Conservation (phyloP, 164 flowering plant genomes). For the Kingdonia uniflora region DNA sequence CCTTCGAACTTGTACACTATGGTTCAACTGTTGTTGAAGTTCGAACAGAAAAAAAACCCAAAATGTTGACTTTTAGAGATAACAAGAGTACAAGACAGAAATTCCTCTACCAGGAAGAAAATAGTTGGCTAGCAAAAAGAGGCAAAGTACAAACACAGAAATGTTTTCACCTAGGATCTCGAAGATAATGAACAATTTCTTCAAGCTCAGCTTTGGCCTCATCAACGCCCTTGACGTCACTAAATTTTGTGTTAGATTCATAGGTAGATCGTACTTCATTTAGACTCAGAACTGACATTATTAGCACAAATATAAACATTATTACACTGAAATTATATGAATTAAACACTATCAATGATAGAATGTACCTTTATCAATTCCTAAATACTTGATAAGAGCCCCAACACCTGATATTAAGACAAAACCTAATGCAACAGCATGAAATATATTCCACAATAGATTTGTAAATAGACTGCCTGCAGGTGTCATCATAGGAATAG, state of each 20-base stretch:
- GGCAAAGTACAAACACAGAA: too few species aligned
- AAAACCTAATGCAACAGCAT: constrained; percentile 61
- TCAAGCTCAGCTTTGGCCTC: too few species aligned
- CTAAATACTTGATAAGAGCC: constrained; percentile 80
- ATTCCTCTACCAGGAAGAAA: constrained; percentile 16
- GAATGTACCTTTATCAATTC: constrained; percentile 80
- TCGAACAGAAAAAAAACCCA: too few species aligned
- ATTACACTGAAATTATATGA: too few species aligned
- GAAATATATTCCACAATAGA: constrained; percentile 84
- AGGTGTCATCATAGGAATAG: constrained; percentile 76
- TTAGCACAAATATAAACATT: too few species aligned
- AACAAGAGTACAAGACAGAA: too few species aligned
- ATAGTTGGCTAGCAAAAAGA: too few species aligned
- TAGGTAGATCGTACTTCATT: constrained; percentile 88
- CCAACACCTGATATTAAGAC: constrained; percentile 74
- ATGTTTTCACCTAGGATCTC: constrained; percentile 78
- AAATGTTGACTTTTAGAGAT: too few species aligned
- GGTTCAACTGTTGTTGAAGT: too few species aligned
- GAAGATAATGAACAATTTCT: too few species aligned
- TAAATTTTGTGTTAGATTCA: constrained; percentile 88
- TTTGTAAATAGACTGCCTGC: constrained; percentile 77
- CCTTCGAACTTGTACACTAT: too few species aligned
- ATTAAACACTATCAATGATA: too few species aligned
- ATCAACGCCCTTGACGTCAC: constrained; percentile 96
- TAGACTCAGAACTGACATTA: constrained; percentile 60